Evolutionary conservation across 345 rosid genomes (phyloP).

Genomic region (Euphorbia pulcherrima): DNA sequence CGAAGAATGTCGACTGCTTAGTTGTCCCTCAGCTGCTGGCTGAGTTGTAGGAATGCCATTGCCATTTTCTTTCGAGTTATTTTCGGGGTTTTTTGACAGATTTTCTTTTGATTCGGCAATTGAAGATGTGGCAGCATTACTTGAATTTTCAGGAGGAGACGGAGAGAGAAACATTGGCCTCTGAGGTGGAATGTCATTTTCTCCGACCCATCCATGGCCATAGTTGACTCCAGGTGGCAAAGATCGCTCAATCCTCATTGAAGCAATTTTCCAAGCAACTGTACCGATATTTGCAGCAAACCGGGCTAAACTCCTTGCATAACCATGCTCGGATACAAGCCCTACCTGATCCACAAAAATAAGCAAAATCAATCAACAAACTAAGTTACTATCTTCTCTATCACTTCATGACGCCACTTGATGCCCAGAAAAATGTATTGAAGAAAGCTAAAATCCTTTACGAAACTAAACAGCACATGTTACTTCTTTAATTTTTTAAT

Average conservation of each 20-base stretch:
- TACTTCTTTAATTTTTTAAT: background rate
- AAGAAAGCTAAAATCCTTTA: background rate
- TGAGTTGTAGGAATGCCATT: conserved; percentile 17
- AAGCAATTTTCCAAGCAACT: conserved; percentile 69
- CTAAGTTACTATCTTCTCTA: conserved; percentile 2
- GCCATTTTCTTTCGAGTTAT: conserved; percentile 21
- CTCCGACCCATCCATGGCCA: conserved; percentile 92
- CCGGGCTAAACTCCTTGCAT: conserved; percentile 83
- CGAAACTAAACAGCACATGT: background rate
- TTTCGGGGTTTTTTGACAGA: conserved; percentile 20
- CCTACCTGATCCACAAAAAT: conserved; percentile 63
- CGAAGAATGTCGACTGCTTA: conserved; percentile 16
- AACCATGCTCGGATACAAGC: conserved; percentile 61
- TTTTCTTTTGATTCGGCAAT: conserved; percentile 19
- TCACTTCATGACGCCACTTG: background rate
- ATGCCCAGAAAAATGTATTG: background rate
- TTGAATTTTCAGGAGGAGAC: conserved; percentile 21
- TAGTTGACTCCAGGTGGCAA: conserved; percentile 54
- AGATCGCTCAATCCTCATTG: conserved; percentile 45
- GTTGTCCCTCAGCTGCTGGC: conserved; percentile 14
- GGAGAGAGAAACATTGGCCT: conserved; percentile 24
- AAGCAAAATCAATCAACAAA: conserved; percentile 17
- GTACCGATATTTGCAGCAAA: conserved; percentile 85
- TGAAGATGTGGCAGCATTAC: conserved; percentile 16
- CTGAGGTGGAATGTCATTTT: conserved; percentile 45